phyloP scores from a whole-genome alignment of 1,284 basidiomycete species.

The Malassezia sympodialis region DNA sequence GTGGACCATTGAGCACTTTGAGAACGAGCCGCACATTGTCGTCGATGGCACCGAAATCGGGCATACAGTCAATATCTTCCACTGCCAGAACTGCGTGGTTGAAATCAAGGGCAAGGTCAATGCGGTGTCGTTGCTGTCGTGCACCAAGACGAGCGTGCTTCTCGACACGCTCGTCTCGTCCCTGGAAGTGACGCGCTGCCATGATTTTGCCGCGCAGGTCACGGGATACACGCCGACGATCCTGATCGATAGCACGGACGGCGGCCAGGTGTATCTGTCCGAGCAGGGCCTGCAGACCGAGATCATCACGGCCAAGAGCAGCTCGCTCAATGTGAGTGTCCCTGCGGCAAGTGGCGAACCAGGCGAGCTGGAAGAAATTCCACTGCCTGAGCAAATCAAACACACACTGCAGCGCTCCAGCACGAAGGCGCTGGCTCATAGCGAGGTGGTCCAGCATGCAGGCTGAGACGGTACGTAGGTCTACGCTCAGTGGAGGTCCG shows the following conservation, averaged over 20 bases:
- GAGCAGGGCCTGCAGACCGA: slow-evolving; percentile 68
- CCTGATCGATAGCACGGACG: slow-evolving; percentile 86
- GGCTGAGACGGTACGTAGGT: slow-evolving; percentile 16
- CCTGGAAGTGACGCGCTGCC: slow-evolving; percentile 75
- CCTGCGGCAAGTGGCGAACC: slow-evolving; percentile 80
- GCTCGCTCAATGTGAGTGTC: slow-evolving; percentile 80
- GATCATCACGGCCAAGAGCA: slow-evolving; percentile 90
- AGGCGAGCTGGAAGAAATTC: slow-evolving; percentile 78
- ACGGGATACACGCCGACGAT: slow-evolving; percentile 81
- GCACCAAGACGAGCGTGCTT: slow-evolving; percentile 76
- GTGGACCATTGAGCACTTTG: slow-evolving; percentile 89
- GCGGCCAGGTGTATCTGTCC: slow-evolving; percentile 87
- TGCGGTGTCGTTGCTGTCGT: slow-evolving; percentile 79
- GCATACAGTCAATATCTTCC: slow-evolving; percentile 81
- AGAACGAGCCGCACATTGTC: slow-evolving; percentile 65
- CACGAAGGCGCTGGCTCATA: slow-evolving; percentile 52
- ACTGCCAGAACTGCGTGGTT: slow-evolving; percentile 80
- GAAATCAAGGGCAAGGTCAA: slow-evolving; percentile 89
- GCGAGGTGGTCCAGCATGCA: slow-evolving; percentile 39
- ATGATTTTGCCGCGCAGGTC: slow-evolving; percentile 86
- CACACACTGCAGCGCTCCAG: slow-evolving; percentile 64
- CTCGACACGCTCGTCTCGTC: slow-evolving; percentile 85
- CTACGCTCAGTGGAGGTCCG: background rate
- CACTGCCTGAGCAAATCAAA: slow-evolving; percentile 92
- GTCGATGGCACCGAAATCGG: slow-evolving; percentile 70